phyloP scores from a whole-genome alignment of 495 filamentous ascomycete genomes.

The Viridothelium virens region DNA sequence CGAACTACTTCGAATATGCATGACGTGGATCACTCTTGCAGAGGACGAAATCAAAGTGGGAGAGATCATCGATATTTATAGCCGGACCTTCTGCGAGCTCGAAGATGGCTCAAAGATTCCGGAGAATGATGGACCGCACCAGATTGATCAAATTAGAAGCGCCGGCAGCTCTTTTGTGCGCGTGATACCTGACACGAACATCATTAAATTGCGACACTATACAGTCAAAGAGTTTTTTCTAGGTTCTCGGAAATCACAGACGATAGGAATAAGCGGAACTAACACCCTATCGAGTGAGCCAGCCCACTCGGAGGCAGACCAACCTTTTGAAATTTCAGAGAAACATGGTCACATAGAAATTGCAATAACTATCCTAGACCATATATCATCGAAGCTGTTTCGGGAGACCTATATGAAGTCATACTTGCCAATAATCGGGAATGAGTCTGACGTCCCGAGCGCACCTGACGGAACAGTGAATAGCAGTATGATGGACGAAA shows the following conservation, averaged over 20 bases:
- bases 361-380: conserved; percentile 9
- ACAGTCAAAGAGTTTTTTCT: neutral
- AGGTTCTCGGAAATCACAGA: neutral
- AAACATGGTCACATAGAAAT: conserved; percentile 12
- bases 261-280: neutral
- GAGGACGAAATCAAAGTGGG: neutral
- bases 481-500: no score
- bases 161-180: conserved; percentile 5
- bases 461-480: neutral
- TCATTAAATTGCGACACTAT: neutral
- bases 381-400: neutral
- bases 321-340: conserved; percentile 6
- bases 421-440: neutral
- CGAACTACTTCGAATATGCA: neutral
- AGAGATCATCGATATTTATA: conserved; percentile 8
- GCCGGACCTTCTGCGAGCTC: conserved; percentile 5
- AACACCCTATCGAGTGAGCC: neutral
- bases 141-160: conserved; percentile 9
- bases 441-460: neutral
- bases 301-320: neutral
- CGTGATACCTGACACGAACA: neutral
- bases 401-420: neutral
- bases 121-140: neutral
- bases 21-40: conserved; percentile 9
- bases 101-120: neutral